These are phyloP conservation scores for Fusarium sp. DNA, from an alignment of 2,329 filamentous ascomycete genomes.

Conservation along the genomic window DNA sequence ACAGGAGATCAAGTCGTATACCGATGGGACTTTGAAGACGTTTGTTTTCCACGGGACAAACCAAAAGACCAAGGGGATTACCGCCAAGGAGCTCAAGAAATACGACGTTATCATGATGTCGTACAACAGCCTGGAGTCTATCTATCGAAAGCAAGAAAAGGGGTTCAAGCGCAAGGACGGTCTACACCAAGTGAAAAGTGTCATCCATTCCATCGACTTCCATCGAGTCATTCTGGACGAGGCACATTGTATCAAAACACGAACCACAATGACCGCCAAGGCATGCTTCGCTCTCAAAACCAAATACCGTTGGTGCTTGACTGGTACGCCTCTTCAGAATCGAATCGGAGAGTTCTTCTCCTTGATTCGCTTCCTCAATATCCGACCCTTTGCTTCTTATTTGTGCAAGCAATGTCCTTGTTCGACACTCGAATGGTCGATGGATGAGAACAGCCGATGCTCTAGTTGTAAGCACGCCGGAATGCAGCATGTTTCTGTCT, in stretches of 20 bases:
- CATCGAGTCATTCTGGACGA: constrained; percentile 95
- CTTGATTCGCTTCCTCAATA: constrained; percentile 87
- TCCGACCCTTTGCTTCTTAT: constrained; percentile 90
- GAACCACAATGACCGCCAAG: constrained; percentile 90
- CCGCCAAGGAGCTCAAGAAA: constrained; percentile 77
- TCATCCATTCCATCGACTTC: constrained; percentile 86
- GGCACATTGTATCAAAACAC: constrained; percentile 92
- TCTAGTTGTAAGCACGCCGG: constrained; percentile 65
- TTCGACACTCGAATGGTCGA: constrained; percentile 83
- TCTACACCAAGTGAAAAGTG: constrained; percentile 80
- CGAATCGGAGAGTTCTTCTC: constrained; percentile 98
- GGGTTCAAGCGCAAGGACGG: constrained; percentile 86
- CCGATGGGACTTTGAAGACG: constrained; percentile 88
- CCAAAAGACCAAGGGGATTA: constrained; percentile 80
- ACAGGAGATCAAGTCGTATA: constrained; percentile 81
- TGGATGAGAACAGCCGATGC: constrained; percentile 78
- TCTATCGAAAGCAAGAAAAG: constrained; percentile 91
- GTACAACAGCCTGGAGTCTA: constrained; percentile 90
- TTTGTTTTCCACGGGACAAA: constrained; percentile 92
- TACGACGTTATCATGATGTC: constrained; percentile 98
- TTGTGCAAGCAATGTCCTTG: constrained; percentile 91
- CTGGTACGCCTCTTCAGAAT: constrained; percentile 95
- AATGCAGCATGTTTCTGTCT: constrained; percentile 67
- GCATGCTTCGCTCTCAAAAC: constrained; percentile 93
- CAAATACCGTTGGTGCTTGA: constrained; percentile 93